A percentile compares a stretch with the other conserved stretches of the same genome.
Evolutionary conservation across 1,139 yeast genomes (phyloP).

Genomic region (Yamadazyma triangularis): DNA sequence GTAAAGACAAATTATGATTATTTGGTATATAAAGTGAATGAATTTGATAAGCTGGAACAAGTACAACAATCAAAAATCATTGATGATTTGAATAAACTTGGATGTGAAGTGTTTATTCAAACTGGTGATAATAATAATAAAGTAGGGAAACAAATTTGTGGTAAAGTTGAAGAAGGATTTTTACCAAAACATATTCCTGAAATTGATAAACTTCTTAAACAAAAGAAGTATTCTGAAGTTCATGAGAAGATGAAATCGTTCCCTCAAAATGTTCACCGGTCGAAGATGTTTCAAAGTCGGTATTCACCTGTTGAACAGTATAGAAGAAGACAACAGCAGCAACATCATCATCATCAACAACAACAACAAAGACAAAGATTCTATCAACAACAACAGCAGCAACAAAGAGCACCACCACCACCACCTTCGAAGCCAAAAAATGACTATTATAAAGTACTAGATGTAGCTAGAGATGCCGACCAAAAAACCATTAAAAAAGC

Average conservation of each 20-base stretch:
- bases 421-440: conserved; percentile 42
- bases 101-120: conserved; percentile 46
- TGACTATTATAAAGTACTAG: conserved; percentile 82
- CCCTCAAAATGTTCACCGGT: conserved; percentile 31
- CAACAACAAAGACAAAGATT: conserved; percentile 36
- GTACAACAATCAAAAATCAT: conserved; percentile 15
- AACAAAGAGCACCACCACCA: conserved; percentile 37
- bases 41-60: conserved; percentile 11
- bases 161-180: conserved; percentile 25
- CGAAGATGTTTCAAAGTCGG: conserved; percentile 34
- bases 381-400: conserved; percentile 44
- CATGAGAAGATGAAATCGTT: conserved; percentile 25
- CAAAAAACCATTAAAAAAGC: conserved; percentile 76
- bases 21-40: conserved; percentile 19
- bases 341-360: conserved; percentile 49
- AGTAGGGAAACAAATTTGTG: conserved; percentile 32
- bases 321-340: conserved; percentile 40
- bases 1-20: conserved; percentile 33
- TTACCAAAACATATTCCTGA: conserved; percentile 43
- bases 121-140: conserved; percentile 21
- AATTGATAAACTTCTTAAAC: conserved; percentile 38
- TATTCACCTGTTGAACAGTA: conserved; percentile 24
- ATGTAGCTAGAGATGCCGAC: conserved; percentile 62
- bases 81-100: conserved; percentile 32
- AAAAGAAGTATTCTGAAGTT: conserved; percentile 43